phyloP scores from a whole-genome alignment of 1,284 basidiomycete species.

The Porodaedalea pini region DNA sequence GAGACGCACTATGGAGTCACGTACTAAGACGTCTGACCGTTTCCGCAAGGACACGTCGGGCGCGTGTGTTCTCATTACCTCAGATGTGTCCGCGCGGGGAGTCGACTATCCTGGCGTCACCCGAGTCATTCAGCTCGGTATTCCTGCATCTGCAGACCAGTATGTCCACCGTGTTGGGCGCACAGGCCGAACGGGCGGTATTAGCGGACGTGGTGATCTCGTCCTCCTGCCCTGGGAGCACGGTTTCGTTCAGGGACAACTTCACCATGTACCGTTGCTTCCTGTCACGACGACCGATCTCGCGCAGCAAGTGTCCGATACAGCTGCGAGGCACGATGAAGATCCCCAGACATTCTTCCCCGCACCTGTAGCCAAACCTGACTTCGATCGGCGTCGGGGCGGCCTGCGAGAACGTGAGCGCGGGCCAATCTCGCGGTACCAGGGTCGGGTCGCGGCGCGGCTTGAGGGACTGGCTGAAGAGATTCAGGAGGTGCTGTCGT shows the following conservation, averaged over 20 bases:
- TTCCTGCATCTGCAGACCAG: slow-evolving; percentile 68
- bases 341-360: slow-evolving; percentile 30
- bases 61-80: slow-evolving; percentile 75
- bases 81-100: slow-evolving; percentile 88
- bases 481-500: slow-evolving; percentile 38
- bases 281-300: slow-evolving; percentile 52
- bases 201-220: slow-evolving; percentile 80
- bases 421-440: background rate
- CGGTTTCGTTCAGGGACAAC: slow-evolving; percentile 63
- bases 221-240: slow-evolving; percentile 84
- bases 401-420: slow-evolving; percentile 16
- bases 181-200: slow-evolving; percentile 76
- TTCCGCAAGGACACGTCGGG: slow-evolving; percentile 66
- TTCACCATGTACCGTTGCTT: slow-evolving; percentile 73
- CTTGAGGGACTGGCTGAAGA: slow-evolving; percentile 22
- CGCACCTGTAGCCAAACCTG: background rate
- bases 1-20: slow-evolving; percentile 64
- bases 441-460: slow-evolving; percentile 16
- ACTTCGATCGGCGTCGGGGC: background rate
- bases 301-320: slow-evolving; percentile 43
- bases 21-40: slow-evolving; percentile 59
- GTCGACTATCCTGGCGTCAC: slow-evolving; percentile 91
- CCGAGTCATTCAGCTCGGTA: slow-evolving; percentile 89
- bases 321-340: slow-evolving; percentile 51
- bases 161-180: slow-evolving; percentile 93